phyloP scores from a whole-genome alignment of 306 rosid genomes.

The Quercus ilex region DNA sequence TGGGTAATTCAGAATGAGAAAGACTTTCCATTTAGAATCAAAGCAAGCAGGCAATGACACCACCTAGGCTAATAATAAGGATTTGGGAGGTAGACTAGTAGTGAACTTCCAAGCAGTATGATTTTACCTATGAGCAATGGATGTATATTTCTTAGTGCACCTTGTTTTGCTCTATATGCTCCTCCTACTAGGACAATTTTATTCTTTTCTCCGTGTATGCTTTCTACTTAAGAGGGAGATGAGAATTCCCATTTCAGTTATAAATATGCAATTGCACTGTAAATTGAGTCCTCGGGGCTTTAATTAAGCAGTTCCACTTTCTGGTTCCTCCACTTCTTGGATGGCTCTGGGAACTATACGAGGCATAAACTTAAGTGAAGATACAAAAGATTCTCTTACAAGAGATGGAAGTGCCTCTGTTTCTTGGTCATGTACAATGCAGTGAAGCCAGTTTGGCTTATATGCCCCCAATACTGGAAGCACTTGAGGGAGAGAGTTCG shows the following conservation, averaged over 20 bases:
- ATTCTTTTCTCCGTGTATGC: background rate
- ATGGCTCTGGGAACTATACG: slow-evolving; percentile 11
- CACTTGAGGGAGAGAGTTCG: slow-evolving; percentile 33
- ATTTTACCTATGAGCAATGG: too few relatives aligned
- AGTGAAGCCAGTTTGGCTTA: slow-evolving; percentile 29
- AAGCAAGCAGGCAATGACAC: slow-evolving; percentile 23
- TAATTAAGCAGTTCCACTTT: slow-evolving; percentile 24
- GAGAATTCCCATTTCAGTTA: background rate
- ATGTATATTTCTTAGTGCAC: slow-evolving; percentile 19
- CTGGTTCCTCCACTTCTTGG: slow-evolving; percentile 15
- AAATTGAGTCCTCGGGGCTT: slow-evolving; percentile 15
- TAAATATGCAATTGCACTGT: slow-evolving; percentile 21
- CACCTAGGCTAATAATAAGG: slow-evolving; percentile 5
- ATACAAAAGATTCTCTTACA: background rate
- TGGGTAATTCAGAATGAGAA: slow-evolving; percentile 21
- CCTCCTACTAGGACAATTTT: background rate
- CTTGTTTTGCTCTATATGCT: slow-evolving; percentile 35
- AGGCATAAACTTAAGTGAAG: slow-evolving; percentile 7
- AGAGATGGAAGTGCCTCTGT: slow-evolving; percentile 12
- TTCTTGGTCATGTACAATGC: slow-evolving; percentile 9
- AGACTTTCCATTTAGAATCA: background rate
- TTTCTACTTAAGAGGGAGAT: background rate
- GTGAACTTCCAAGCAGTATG: background rate
- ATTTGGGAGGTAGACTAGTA: too few relatives aligned
- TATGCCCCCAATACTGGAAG: slow-evolving; percentile 41